These are phyloP conservation scores for Carpinus viminea DNA, from an alignment of 306 rosid genomes.

Conservation along the genomic window DNA sequence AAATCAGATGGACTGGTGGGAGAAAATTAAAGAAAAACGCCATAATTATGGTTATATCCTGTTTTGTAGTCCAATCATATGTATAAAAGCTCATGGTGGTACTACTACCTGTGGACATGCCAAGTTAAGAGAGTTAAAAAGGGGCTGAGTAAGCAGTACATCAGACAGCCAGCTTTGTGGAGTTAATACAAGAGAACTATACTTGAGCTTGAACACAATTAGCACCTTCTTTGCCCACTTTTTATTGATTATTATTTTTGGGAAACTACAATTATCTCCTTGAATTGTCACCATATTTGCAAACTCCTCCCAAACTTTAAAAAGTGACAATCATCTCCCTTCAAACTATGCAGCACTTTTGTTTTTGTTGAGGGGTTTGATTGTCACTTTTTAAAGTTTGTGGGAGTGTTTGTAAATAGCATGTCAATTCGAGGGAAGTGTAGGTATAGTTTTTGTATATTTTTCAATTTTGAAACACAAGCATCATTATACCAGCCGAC, in stretches of 20 bases:
- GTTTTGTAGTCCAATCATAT: background rate
- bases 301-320: too few species aligned
- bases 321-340: too few species aligned
- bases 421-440: too few species aligned
- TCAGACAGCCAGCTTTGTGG: background rate
- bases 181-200: background rate
- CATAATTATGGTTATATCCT: background rate
- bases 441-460: background rate
- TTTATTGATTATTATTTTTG: background rate
- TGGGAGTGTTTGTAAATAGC: too few species aligned
- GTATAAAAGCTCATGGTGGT: background rate
- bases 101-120: background rate
- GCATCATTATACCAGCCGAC: background rate
- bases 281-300: too few species aligned
- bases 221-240: background rate
- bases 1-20: background rate
- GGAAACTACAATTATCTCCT: too few species aligned
- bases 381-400: too few species aligned
- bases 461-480: background rate
- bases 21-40: background rate
- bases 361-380: too few species aligned
- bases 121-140: background rate
- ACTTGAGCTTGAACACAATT: background rate
- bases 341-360: too few species aligned
- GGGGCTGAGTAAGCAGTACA: background rate